Base-by-base conservation (phyloP, 2,329 filamentous ascomycete species). In the Pseudopithomyces chartarum region DNA sequence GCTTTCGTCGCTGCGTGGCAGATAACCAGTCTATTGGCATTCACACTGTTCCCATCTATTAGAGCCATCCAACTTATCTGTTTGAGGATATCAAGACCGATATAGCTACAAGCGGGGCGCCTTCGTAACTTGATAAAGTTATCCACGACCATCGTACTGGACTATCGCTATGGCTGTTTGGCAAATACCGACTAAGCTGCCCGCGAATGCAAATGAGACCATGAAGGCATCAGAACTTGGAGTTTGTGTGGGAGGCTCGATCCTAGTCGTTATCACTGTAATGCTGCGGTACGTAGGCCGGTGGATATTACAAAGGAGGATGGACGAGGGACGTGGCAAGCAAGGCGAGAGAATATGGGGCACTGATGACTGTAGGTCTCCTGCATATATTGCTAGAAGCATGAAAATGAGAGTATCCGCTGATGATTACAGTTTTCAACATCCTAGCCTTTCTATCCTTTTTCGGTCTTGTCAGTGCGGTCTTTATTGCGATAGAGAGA, bases 391-490 rank as follows among this genome's bases (percentile, higher is more conserved):
- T 12, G 20, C 26, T 17, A 15, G 13, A 2, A 2, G 22, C 6
- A 29, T 10, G 15, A 26, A 2, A 4, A 2, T 20, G 1, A 44
- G 11, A 6, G 5, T 26, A 23, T 36, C 3, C 1, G 6, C 39
- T 51, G 26, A 55, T 5, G 3, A 20, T 32, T 15, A 6, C 26
- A 66, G 63, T 63, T 1, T 66, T 66, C 52, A 63, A 66, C 39
- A 33, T 66, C 2, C 52, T 64, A 6, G 58, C 63, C 12, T 60
- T 66, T 10, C 17, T 64, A 13, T 56, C 62, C 8, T 66, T 66
- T 52, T 66, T 45, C 45, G 62, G 61, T 6, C 58, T 66, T 3
- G 43, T 48, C 13, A 44, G 51, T 33, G 62, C 63, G 7, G 62
- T 61, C 6, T 49, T 57, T 8, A 48, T 63, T 15, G 60, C 64